Evolutionary conservation across 331 rosid species (phyloP).

Genomic region (Cydonia oblonga): DNA sequence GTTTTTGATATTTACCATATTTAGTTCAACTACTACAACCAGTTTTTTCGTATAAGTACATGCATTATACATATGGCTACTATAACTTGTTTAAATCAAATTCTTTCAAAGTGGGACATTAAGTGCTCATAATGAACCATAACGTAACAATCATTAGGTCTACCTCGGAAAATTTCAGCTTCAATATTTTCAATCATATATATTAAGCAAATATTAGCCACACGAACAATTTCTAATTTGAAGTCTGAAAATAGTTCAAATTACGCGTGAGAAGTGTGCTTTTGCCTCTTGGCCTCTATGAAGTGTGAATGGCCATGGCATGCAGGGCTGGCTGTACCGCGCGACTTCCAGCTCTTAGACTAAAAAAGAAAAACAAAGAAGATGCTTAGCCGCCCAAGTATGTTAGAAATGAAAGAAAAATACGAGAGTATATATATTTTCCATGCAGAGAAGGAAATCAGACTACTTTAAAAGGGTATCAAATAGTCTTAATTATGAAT

Average conservation of each 20-base stretch:
- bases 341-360: background rate
- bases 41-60: too few relatives aligned
- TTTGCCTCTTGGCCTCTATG: background rate
- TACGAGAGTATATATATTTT: background rate
- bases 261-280: background rate
- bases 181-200: background rate
- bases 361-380: too few relatives aligned
- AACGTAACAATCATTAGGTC: background rate
- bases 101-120: too few relatives aligned
- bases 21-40: too few relatives aligned
- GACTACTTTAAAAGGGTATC: background rate
- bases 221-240: background rate
- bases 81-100: too few relatives aligned
- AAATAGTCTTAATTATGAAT: background rate
- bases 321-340: background rate
- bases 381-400: background rate
- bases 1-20: too few relatives aligned
- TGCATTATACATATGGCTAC: too few relatives aligned
- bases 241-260: background rate
- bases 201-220: background rate
- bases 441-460: background rate
- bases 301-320: constrained; percentile 1
- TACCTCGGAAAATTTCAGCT: background rate
- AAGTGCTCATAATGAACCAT: too few relatives aligned
- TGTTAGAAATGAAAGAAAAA: background rate